These are phyloP conservation scores for Camellia granthamiana DNA, from an alignment of 148 eudicot species.

Conservation along the genomic window DNA sequence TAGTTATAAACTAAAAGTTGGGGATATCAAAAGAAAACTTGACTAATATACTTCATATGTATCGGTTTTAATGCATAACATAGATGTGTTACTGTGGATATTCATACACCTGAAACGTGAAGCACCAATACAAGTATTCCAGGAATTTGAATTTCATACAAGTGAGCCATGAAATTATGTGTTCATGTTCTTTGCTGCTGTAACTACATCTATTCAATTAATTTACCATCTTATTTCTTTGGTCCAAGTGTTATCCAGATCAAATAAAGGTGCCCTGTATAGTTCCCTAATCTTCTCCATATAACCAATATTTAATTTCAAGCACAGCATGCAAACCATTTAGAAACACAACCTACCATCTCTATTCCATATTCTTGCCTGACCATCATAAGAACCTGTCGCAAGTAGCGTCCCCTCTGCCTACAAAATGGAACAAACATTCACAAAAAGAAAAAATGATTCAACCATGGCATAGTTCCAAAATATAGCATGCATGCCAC, in stretches of 20 bases:
- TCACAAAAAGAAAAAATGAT: constrained; percentile 1
- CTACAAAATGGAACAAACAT: constrained; percentile 24
- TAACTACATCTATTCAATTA: background rate
- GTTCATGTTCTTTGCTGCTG: background rate
- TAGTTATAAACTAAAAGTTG: background rate
- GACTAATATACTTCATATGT: background rate
- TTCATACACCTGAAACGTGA: background rate
- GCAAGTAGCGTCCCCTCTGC: constrained; percentile 73
- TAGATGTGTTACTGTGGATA: background rate
- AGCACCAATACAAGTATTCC: background rate
- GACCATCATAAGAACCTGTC: constrained; percentile 80
- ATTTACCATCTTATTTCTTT: background rate
- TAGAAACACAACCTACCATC: constrained; percentile 45
- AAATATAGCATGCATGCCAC: background rate
- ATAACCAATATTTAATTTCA: background rate
- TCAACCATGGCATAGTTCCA: background rate
- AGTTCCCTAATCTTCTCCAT: background rate
- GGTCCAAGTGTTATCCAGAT: background rate
- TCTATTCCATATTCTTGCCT: constrained; percentile 71
- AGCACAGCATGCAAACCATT: background rate
- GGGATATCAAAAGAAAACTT: background rate
- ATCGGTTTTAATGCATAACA: background rate
- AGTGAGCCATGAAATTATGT: background rate
- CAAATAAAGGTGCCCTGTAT: background rate
- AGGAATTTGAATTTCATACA: background rate